A percentile compares a stretch with the other conserved stretches of the same genome.
Conservation (phyloP, 2,329 filamentous ascomycete genomes). For the Fusarium praegraminearum region DNA sequence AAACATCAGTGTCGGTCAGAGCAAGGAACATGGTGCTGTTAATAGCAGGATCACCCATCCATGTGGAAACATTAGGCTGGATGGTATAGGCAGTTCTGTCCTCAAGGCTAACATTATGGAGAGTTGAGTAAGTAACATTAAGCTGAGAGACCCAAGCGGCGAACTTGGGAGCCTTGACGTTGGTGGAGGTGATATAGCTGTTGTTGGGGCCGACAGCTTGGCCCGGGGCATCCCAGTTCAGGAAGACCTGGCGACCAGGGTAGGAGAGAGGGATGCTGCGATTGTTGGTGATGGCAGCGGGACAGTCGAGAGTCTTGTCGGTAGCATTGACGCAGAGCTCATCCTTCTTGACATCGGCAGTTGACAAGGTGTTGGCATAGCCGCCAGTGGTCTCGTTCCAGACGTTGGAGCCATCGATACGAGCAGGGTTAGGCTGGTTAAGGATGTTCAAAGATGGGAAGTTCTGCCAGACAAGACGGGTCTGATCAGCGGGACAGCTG, state of each 20-base stretch:
- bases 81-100: slow-evolving; percentile 72
- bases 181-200: slow-evolving; percentile 77
- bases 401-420: slow-evolving; percentile 71
- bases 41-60: slow-evolving; percentile 73
- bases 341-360: slow-evolving; percentile 56
- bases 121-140: slow-evolving; percentile 76
- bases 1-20: slow-evolving; percentile 75
- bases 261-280: slow-evolving; percentile 78
- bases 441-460: slow-evolving; percentile 78
- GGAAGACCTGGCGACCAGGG: slow-evolving; percentile 76
- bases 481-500: slow-evolving; percentile 78
- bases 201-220: slow-evolving; percentile 81
- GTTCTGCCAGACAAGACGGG: slow-evolving; percentile 85
- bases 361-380: slow-evolving; percentile 67
- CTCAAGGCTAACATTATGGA: slow-evolving; percentile 62
- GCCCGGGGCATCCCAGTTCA: slow-evolving; percentile 80
- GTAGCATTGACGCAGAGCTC: slow-evolving; percentile 70
- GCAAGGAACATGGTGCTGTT: slow-evolving; percentile 86
- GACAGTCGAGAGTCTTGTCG: slow-evolving; percentile 67
- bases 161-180: slow-evolving; percentile 70
- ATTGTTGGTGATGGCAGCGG: slow-evolving; percentile 75
- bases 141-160: slow-evolving; percentile 84
- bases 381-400: slow-evolving; percentile 74
- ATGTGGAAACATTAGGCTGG: slow-evolving; percentile 78
- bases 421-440: slow-evolving; percentile 81